Conservation (phyloP, 2,329 filamentous ascomycete species). For the Penicillium italicum region DNA sequence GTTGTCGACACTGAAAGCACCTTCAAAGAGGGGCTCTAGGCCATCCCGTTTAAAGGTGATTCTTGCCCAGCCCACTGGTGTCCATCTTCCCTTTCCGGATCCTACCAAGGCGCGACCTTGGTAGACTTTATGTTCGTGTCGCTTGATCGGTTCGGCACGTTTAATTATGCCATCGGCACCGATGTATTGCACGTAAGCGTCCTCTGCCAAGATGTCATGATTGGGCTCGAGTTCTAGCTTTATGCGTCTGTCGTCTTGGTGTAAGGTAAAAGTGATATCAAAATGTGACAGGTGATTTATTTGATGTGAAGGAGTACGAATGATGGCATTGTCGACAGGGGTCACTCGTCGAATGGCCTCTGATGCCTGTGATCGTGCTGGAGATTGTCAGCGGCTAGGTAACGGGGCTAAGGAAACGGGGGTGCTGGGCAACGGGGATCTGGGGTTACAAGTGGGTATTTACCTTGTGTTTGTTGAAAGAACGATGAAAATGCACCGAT, state of each 20-base stretch:
- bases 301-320: constrained; percentile 74
- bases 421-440: background rate
- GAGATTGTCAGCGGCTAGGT: constrained; percentile 1
- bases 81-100: constrained; percentile 64
- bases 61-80: constrained; percentile 79
- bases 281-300: constrained; percentile 79
- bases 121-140: constrained; percentile 75
- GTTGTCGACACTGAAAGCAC: constrained; percentile 74
- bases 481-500: constrained; percentile 17
- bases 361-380: constrained; percentile 68
- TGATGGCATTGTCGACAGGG: constrained; percentile 67
- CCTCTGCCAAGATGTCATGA: constrained; percentile 77
- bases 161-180: constrained; percentile 66
- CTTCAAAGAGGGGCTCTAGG: constrained; percentile 75
- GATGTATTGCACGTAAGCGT: constrained; percentile 70
- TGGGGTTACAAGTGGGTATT: background rate
- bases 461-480: constrained; percentile 18
- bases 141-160: constrained; percentile 65
- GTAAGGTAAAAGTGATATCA: constrained; percentile 75
- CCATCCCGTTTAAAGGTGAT: constrained; percentile 77
- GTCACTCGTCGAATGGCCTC: constrained; percentile 74
- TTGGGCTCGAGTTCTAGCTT: constrained; percentile 84
- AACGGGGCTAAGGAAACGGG: background rate
- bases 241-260: constrained; percentile 63
- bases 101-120: constrained; percentile 73